Evolutionary conservation across 2,329 filamentous ascomycete species (phyloP).

Genomic region (Trichoderma pleuroti): DNA sequence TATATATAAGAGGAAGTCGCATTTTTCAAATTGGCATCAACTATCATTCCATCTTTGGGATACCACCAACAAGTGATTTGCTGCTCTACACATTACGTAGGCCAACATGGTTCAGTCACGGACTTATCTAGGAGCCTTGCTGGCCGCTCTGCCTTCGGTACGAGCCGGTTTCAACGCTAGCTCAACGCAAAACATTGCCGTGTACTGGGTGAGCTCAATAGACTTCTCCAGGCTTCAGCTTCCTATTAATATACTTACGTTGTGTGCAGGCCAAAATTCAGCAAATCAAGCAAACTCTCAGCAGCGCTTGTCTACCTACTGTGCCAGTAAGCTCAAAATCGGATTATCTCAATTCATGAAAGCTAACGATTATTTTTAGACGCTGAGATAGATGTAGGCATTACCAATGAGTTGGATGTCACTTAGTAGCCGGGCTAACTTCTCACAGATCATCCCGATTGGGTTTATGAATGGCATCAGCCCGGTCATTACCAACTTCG

Average conservation of each 20-base stretch:
- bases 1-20: not conserved
- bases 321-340: not conserved
- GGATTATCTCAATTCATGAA: not conserved
- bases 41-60: not conserved
- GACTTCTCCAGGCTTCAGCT: not conserved
- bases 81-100: not conserved
- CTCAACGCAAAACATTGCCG: constrained; percentile 53
- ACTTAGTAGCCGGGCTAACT: not conserved
- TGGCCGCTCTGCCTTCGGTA: constrained; percentile 30
- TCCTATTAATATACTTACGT: not conserved
- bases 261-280: not conserved
- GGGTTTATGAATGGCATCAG: constrained; percentile 60
- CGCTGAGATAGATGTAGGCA: not conserved
- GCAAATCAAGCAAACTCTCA: not conserved
- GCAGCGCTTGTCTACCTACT: not conserved
- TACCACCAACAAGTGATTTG: not conserved
- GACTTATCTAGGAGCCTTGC: constrained; percentile 22
- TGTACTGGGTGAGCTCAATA: constrained; percentile 59
- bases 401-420: not conserved
- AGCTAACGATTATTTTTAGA: not conserved
- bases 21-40: not conserved
- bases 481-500: constrained; percentile 58
- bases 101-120: constrained; percentile 9
- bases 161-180: constrained; percentile 44
- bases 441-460: constrained; percentile 50